A percentile compares a stretch with the other conserved stretches of the same genome.
Evolutionary conservation across 2,329 filamentous ascomycete genomes (phyloP).

Genomic region (Torrubiella hemipterigena): DNA sequence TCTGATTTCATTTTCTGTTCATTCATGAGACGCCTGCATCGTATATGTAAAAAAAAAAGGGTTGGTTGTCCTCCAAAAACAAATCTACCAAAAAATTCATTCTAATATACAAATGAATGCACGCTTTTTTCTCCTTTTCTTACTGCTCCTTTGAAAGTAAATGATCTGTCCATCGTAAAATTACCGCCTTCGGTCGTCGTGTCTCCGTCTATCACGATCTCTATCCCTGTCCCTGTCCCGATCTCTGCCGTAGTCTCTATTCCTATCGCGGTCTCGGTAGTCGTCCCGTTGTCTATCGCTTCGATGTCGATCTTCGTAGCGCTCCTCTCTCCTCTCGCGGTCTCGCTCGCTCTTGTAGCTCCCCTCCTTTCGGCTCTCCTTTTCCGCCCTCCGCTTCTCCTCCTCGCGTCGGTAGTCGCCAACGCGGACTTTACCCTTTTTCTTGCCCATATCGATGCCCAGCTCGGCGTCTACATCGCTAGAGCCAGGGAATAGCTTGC

Average conservation of each 20-base stretch:
- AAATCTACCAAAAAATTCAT: too few relatives aligned
- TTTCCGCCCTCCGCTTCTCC: conserved; percentile 31
- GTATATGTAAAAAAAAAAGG: too few relatives aligned
- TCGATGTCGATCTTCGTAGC: conserved; percentile 23
- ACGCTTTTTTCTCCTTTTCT: too few relatives aligned
- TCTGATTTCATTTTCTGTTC: too few relatives aligned
- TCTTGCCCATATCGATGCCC: conserved; percentile 16
- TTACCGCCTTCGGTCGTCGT: conserved; percentile 13
- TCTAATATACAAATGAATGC: too few relatives aligned
- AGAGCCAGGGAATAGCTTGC: conserved; percentile 78
- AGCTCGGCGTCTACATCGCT: conserved; percentile 60
- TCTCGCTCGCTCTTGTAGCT: conserved; percentile 37
- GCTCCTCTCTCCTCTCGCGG: conserved; percentile 27
- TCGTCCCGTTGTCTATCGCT: conserved; percentile 24
- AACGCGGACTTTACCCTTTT: conserved; percentile 28
- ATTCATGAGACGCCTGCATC: too few relatives aligned
- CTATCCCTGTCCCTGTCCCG: conserved; percentile 12
- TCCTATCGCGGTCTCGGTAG: conserved; percentile 10
- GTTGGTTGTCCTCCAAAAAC: too few relatives aligned
- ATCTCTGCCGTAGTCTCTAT: conserved; percentile 9
- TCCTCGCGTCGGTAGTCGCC: conserved; percentile 36
- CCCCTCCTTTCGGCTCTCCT: conserved; percentile 30
- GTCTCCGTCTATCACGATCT: conserved; percentile 11
- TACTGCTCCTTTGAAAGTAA: too few relatives aligned
- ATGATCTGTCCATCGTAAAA: conserved; percentile 5